Evolutionary conservation across 495 filamentous ascomycete genomes (phyloP).

Genomic region (Hyaloscypha hepaticicola): DNA sequence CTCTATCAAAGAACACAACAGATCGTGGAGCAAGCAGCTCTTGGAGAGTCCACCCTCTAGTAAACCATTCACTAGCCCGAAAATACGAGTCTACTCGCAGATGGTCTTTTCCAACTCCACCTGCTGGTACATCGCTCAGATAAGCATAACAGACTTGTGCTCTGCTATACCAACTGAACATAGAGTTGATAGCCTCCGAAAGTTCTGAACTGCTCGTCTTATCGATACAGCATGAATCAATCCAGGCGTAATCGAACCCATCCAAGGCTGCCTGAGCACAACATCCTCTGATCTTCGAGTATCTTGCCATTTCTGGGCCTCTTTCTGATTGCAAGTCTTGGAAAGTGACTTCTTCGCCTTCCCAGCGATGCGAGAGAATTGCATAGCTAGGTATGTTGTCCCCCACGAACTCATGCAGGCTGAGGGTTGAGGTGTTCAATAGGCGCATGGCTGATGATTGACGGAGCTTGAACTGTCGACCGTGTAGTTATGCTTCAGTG

Average conservation of each 20-base stretch:
- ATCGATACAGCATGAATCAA: background rate
- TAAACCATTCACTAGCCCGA: background rate
- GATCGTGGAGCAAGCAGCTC: background rate
- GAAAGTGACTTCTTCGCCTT: background rate
- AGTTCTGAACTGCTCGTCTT: background rate
- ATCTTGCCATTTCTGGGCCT: background rate
- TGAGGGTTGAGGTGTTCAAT: background rate
- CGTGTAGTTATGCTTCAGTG: too few species aligned
- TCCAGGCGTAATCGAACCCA: background rate
- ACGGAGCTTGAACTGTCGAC: too few species aligned
- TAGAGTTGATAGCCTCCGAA: background rate
- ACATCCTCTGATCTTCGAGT: background rate
- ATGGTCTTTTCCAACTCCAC: background rate
- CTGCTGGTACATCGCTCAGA: background rate
- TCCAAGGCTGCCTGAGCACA: background rate
- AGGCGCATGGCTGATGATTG: too few species aligned
- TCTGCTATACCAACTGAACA: background rate
- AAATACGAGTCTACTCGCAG: background rate
- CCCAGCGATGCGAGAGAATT: conserved; percentile 1
- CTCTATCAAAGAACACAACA: background rate
- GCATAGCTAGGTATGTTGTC: background rate
- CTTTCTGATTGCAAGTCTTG: background rate
- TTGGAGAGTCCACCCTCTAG: background rate
- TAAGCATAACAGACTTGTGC: background rate
- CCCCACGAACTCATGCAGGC: background rate